phyloP scores from a whole-genome alignment of 1,284 basidiomycete species.

The Ustilago lituana region DNA sequence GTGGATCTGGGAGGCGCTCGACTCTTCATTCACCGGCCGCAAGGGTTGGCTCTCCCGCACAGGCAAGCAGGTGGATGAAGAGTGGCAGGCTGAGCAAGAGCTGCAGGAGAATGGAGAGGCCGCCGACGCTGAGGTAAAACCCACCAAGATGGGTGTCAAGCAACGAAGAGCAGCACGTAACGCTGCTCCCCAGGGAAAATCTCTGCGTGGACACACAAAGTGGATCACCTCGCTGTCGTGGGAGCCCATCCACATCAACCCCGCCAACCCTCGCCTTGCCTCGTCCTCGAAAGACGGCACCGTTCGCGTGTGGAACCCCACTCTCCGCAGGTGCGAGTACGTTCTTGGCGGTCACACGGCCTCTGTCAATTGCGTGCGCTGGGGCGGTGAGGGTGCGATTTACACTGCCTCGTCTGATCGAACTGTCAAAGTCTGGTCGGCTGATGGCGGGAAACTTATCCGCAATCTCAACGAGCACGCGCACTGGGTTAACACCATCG shows the following conservation, averaged over 20 bases:
- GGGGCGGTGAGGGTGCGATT: slow-evolving; percentile 75
- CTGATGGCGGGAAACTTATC: slow-evolving; percentile 74
- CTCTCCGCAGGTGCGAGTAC: slow-evolving; percentile 79
- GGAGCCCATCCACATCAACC: slow-evolving; percentile 83
- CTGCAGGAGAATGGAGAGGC: slow-evolving; percentile 6
- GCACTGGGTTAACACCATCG: slow-evolving; percentile 97
- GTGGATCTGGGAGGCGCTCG: slow-evolving; percentile 63
- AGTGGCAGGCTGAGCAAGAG: slow-evolving; percentile 34
- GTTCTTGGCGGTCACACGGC: slow-evolving; percentile 92
- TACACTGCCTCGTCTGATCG: slow-evolving; percentile 95
- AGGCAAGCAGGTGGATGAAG: slow-evolving; percentile 55
- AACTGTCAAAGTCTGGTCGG: slow-evolving; percentile 93
- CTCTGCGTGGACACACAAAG: slow-evolving; percentile 84
- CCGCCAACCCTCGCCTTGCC: slow-evolving; percentile 75
- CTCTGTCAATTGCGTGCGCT: slow-evolving; percentile 92
- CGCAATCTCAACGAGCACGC: slow-evolving; percentile 89
- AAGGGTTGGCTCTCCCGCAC: slow-evolving; percentile 56
- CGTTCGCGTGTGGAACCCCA: slow-evolving; percentile 88
- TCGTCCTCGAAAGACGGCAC: slow-evolving; percentile 96
- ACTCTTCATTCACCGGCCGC: slow-evolving; percentile 46
- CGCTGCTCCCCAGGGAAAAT: slow-evolving; percentile 55
- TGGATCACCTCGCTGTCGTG: slow-evolving; percentile 97
- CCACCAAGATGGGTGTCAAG: slow-evolving; percentile 53
- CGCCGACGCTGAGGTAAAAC: slow-evolving; percentile 11
- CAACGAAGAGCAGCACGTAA: slow-evolving; percentile 58